phyloP scores from a whole-genome alignment of 192 early-diverging fungal species.

The Umbelopsis ramanniana region DNA sequence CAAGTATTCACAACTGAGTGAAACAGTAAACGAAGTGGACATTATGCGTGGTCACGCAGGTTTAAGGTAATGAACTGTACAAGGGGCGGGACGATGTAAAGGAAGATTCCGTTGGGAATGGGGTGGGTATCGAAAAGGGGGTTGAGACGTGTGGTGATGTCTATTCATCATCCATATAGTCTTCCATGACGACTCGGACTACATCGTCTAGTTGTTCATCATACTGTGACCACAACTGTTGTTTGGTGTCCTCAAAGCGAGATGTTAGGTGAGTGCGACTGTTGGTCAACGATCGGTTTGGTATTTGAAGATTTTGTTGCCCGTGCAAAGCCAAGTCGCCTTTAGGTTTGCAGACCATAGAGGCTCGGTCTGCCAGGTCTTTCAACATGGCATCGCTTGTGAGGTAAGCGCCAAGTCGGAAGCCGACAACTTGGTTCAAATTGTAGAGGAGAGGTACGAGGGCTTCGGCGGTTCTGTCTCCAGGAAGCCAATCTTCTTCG shows the following conservation, averaged over 20 bases:
- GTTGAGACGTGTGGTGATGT: neutral
- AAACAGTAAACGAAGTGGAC: neutral
- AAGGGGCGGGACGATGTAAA: neutral
- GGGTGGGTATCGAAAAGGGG: neutral
- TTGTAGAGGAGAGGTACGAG: slow-evolving; percentile 3
- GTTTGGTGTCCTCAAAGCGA: neutral
- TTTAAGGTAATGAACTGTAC: neutral
- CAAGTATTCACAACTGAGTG: neutral
- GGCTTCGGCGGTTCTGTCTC: slow-evolving; percentile 10
- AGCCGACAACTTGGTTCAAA: slow-evolving; percentile 2
- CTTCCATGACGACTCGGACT: slow-evolving; percentile 19
- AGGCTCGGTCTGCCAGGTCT: neutral
- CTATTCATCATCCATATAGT: slow-evolving; percentile 22
- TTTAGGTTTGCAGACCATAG: neutral
- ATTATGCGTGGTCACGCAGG: neutral
- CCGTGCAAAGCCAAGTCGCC: neutral
- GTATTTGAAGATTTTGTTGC: slow-evolving; percentile 4
- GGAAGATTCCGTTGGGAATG: neutral
- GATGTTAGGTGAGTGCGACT: neutral
- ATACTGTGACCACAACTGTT: slow-evolving; percentile 8
- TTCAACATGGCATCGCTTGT: neutral
- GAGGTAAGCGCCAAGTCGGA: neutral
- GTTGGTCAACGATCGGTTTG: neutral
- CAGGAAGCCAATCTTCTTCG: slow-evolving; percentile 14
- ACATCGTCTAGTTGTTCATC: slow-evolving; percentile 19